Evolutionary conservation across 306 rosid genomes (phyloP), one percentile per base, ranked within the genome.

Genomic region (Begonia fuchsioides): DNA sequence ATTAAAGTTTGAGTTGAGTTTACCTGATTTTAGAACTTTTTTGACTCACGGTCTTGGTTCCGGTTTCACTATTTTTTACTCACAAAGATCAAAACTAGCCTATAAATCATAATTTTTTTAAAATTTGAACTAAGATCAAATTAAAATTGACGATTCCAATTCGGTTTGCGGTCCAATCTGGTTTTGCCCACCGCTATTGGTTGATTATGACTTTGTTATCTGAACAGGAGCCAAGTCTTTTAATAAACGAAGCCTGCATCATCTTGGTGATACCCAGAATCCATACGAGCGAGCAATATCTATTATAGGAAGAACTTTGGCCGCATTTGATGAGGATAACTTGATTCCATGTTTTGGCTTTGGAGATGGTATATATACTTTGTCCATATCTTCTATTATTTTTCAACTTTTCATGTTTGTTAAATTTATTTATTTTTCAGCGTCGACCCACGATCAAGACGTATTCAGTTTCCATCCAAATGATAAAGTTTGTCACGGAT

Each of bases 261-360:
- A 79, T 69, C 72, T 79, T 43, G 94, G 96, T 40, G 69, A 58
- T 48, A 61, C 15, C 50, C 72, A 44, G 20, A 86, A 86, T 64
- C 96, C 96, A 12, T 86, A 86, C 45, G 83, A 86, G 56, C 94
- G 72, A 47, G 94, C 96, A 57, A 82, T 86, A 68, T 70, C 96
- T 55, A 86, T 86, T 39, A 71, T 86, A 63, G 96, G 96, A 47
- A 86, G 77, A 66, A 86, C 96, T 46, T 49, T 86, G 74, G 77
- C 90, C 11, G 71, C 71, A 19, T 86, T 86, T 40, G 96, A 86
- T 41, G 96, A 86, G 69, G 96, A 86, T 73, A 86, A 86, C 71
- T 56, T 79, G 66, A 86, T 86, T 61, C 96, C 96, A 47, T 86
- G 96, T 68, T 82, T 62, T 56, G 96, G 96, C 55, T 86, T 86